Evolutionary conservation across 1,284 basidiomycete genomes (phyloP).

Genomic region (Peniophora sp.): DNA sequence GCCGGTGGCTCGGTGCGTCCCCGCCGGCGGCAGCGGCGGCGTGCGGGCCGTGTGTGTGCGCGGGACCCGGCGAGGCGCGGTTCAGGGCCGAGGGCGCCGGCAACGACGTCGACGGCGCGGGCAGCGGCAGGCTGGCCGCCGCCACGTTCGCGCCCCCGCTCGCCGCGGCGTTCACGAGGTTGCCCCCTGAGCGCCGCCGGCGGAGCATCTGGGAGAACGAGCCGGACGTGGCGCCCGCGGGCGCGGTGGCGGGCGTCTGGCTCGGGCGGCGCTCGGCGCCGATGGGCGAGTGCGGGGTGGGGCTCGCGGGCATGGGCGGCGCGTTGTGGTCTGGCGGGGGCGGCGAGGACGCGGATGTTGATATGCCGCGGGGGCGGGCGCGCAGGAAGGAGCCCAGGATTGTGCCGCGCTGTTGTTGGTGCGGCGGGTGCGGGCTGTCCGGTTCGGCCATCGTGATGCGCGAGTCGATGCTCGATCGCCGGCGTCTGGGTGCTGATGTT

Average conservation of each 20-base stretch:
- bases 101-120: slow-evolving; percentile 16
- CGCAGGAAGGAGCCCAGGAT: slow-evolving; percentile 31
- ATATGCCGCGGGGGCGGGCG: slow-evolving; percentile 28
- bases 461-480: no score
- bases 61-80: no score
- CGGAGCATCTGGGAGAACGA: slow-evolving; percentile 27
- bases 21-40: not conserved
- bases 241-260: slow-evolving; percentile 20
- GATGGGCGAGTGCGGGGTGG: slow-evolving; percentile 13
- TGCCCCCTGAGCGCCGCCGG: slow-evolving; percentile 26
- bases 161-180: slow-evolving; percentile 21
- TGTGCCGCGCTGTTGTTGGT: slow-evolving; percentile 16
- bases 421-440: slow-evolving; percentile 16
- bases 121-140: slow-evolving; percentile 10
- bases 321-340: slow-evolving; percentile 20
- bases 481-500: no score
- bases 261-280: slow-evolving; percentile 21
- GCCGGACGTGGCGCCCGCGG: slow-evolving; percentile 16
- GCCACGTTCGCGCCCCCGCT: slow-evolving; percentile 10
- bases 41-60: no score
- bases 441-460: no score
- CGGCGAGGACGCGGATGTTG: slow-evolving; percentile 29
- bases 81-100: slow-evolving; percentile 8
- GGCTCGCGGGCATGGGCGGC: slow-evolving; percentile 12
- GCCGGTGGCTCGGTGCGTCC: slow-evolving; percentile 38